These are phyloP conservation scores for Catenaria anguillulae DNA, from an alignment of 371 early-diverging fungal genomes.

Conservation along the genomic window DNA sequence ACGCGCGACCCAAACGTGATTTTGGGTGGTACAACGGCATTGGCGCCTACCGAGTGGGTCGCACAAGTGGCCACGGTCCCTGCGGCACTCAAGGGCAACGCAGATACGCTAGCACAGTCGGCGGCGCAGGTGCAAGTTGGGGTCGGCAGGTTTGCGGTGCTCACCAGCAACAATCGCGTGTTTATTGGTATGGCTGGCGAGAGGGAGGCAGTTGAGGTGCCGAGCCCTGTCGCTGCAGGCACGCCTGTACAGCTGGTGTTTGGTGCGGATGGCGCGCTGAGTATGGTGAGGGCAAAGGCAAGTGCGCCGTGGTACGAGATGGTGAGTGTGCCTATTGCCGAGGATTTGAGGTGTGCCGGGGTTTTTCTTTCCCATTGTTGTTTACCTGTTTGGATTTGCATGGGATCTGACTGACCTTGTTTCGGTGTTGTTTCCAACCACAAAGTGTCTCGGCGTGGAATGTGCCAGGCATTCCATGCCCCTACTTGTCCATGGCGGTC, in stretches of 20 bases:
- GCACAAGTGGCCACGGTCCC: conserved; percentile 7
- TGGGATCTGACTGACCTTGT: too few species aligned
- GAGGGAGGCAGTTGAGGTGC: background rate
- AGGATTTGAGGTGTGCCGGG: too few species aligned
- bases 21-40: background rate
- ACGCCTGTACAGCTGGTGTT: background rate
- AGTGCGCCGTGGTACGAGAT: background rate
- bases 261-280: background rate
- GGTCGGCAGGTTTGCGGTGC: conserved; percentile 10
- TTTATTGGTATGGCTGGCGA: background rate
- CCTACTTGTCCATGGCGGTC: background rate
- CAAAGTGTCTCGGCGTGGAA: background rate
- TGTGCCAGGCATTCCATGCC: background rate
- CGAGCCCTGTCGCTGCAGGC: background rate
- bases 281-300: background rate
- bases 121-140: too few species aligned
- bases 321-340: background rate
- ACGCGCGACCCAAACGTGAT: background rate
- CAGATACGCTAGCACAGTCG: too few species aligned
- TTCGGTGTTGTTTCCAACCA: too few species aligned
- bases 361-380: too few species aligned
- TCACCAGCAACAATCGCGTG: conserved; percentile 16
- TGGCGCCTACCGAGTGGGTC: conserved; percentile 12
- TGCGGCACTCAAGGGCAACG: background rate
- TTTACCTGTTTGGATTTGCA: too few species aligned